Evolutionary conservation across 495 filamentous ascomycete genomes (phyloP), one percentile per base, ranked within the genome.

Genomic region (Neurospora tetrasperma): DNA sequence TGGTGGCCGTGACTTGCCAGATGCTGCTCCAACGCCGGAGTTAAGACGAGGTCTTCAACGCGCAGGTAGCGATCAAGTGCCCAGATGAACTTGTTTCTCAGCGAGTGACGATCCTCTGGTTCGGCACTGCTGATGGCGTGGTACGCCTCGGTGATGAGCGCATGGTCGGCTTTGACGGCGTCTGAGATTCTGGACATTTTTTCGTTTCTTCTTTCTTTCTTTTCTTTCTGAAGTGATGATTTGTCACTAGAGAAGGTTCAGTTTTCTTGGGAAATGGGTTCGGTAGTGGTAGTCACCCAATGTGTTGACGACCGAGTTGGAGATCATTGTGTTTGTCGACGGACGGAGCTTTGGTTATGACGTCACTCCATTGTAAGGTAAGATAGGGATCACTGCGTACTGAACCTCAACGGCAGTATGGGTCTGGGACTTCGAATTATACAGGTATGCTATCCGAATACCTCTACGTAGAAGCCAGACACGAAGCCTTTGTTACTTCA

Each of bases 141-240:
- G 42, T 71, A 80, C 5, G 73, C 72, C 3, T 70, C 46, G 43
- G 62, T 73, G 69, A 80, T 74, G 35, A 66, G 70, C 27, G 48
- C 68, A 8, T 79, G 78, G 72, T 80, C 79, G 5, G 69, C 54
- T 23, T 76, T 74, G 69, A 80, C 75, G 11, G 68, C 74, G 59
- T 79, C 71, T n/a, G 79, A 80, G 14, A 80, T 74, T 6, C 69
- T 76, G 2, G 78, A 69, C 79, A 80, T 80, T 16, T 48, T 78
- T 70, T 7, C 5, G 48, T 31, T 38, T 38, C 5, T 38, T 38
- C 4, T 5, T 38, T 38, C 4, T 5, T 38, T 38, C 4, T 38
- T 38, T 12, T 62, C 27, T 3, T 31, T 31, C 31, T 31, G 11
- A 5, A 16, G 12, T 14, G 27, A 62, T 18, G 27, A 16, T 62